Conservation (phyloP, 768 basidiomycete genomes). For the Pholiota conissans region DNA sequence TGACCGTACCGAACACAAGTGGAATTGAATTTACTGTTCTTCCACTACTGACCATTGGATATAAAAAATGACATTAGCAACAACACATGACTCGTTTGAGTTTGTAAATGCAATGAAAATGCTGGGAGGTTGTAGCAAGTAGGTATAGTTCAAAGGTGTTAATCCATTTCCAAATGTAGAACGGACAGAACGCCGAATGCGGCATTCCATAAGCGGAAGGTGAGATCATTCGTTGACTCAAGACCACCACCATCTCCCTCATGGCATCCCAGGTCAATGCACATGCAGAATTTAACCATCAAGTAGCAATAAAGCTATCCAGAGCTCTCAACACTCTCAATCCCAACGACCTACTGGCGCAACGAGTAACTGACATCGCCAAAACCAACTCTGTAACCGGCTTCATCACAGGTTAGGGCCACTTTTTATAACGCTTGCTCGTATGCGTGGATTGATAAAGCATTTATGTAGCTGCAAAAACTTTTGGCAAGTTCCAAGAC, state of each 20-base stretch:
- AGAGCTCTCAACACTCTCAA: conserved; percentile 77
- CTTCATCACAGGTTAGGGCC: conserved; percentile 64
- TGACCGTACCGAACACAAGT: too few relatives aligned
- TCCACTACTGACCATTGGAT: too few relatives aligned
- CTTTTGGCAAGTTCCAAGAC: conserved; percentile 86
- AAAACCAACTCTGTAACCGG: conserved; percentile 61
- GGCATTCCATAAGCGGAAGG: conserved; percentile 2
- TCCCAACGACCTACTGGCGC: conserved; percentile 82
- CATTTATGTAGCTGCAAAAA: conserved; percentile 58
- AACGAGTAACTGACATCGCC: conserved; percentile 78
- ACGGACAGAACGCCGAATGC: background rate
- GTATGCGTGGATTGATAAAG: conserved; percentile 1
- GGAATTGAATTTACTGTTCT: too few relatives aligned
- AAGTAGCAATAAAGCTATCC: conserved; percentile 77
- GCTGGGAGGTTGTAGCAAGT: too few relatives aligned
- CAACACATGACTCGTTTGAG: too few relatives aligned
- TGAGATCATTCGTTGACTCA: conserved; percentile 7
- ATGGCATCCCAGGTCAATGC: conserved; percentile 27
- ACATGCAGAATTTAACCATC: conserved; percentile 55
- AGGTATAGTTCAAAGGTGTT: background rate
- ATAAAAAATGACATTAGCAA: too few relatives aligned
- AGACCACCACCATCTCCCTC: conserved; percentile 10
- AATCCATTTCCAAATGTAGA: background rate
- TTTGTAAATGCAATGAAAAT: too few relatives aligned
- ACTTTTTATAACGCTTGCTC: background rate